phyloP scores from a whole-genome alignment of 1,284 basidiomycete genomes.

The Trichosporon sp. region DNA sequence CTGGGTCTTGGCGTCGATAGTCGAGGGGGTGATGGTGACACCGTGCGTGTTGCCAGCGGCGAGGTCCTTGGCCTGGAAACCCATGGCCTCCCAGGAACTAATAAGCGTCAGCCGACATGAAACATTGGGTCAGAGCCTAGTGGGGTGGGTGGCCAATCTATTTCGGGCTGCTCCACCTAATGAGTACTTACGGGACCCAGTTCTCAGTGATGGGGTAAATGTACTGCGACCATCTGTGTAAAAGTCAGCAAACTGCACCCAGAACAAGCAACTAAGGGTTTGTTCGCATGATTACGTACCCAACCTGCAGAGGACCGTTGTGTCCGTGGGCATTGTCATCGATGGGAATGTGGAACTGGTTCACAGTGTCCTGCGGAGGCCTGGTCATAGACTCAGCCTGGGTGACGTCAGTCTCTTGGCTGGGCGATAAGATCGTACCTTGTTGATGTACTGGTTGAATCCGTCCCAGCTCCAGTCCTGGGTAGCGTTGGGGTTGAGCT shows the following conservation, averaged over 20 bases:
- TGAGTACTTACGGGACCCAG: conserved; percentile 58
- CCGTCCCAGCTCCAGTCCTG: conserved; percentile 55
- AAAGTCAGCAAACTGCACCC: background rate
- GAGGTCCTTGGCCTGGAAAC: conserved; percentile 58
- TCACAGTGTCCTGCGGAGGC: conserved; percentile 52
- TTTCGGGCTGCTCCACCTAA: background rate
- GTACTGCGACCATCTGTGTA: conserved; percentile 48
- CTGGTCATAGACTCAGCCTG: conserved; percentile 57
- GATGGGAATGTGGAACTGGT: conserved; percentile 57
- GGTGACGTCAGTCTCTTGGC: conserved; percentile 51
- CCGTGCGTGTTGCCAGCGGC: conserved; percentile 36
- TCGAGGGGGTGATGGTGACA: conserved; percentile 63
- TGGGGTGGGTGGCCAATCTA: conserved; percentile 12
- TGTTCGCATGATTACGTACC: conserved; percentile 24
- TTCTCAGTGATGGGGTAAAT: conserved; percentile 61
- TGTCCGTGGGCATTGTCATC: conserved; percentile 59
- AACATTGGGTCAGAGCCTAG: background rate
- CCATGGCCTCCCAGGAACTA: conserved; percentile 58
- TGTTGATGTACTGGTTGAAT: conserved; percentile 45
- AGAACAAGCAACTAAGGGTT: background rate
- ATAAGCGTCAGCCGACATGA: background rate
- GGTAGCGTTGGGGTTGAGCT: conserved; percentile 48
- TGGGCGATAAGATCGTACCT: conserved; percentile 28
- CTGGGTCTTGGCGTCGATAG: conserved; percentile 68
- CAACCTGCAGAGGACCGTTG: conserved; percentile 59